Base-by-base conservation (phyloP, 441 rosid species). In the Mallotus repandus region DNA sequence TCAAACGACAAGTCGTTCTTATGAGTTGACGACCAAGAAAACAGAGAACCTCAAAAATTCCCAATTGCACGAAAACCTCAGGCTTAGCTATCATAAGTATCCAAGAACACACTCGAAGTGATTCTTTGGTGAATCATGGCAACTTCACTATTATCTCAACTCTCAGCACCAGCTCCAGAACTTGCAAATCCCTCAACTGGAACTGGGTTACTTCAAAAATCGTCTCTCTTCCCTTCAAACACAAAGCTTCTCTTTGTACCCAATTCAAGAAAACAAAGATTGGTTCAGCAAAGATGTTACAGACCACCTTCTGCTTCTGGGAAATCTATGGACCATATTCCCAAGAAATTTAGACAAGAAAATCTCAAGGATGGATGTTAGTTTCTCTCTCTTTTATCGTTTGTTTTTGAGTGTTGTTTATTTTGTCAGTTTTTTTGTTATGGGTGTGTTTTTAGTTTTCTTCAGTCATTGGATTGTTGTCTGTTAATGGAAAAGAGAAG, bases 281-380 rank as follows among this genome's bases (percentile, higher is more conserved):
- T 38, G 16, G 9, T 15, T 59, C 73, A 54, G 13, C 63, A 29
- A 50, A 52, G 64, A 77, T 72, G 81, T 77, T 70, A 50, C 79
- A 77, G 56, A 78, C 72, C 80, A 4, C 80, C 88, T 74, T 78
- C 80, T 71, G 88, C 87, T 52, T 73, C 81, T 56, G 70, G 70
- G 29, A 76, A 78, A 16, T 83, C 88, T 66, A 48, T 85, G 55
- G 85, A 89, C 74, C 86, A 81, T 66, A 87, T 94, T 48, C 97
- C 97, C 45, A 88, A 85, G 80, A 91, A 86, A 72, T 94, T 92
- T 83, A 82, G 91, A 56, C 77, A 81, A 70, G 87, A 90, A 57
- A 94, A 94, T 76, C 90, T 94, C 77, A 81, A 83, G 76, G 94
- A 87, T 72, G 94, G 92, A 83, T 73, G 98, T 90, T 18, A 79